phyloP scores from a whole-genome alignment of 495 filamentous ascomycete species.

The Thermothielavioides terrestris region DNA sequence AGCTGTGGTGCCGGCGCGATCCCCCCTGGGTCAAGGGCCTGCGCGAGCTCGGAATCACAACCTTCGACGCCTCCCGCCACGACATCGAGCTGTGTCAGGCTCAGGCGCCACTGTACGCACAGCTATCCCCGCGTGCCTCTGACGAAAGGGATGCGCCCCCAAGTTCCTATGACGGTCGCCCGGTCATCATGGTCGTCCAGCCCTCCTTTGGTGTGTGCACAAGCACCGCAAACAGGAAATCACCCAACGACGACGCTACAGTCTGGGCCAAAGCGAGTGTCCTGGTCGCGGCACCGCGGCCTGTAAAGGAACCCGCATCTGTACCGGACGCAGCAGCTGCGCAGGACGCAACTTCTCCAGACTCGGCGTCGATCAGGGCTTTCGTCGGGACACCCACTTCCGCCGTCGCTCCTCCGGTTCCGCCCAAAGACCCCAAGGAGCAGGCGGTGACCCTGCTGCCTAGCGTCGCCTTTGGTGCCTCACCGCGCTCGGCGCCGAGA shows the following conservation, averaged over 20 bases:
- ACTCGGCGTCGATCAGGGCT: neutral
- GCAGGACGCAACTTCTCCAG: neutral
- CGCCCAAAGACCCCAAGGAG: neutral
- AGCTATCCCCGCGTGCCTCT: neutral
- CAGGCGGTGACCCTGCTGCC: neutral
- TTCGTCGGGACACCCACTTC: neutral
- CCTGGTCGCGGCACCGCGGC: neutral
- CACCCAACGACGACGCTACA: neutral
- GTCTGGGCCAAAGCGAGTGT: constrained; percentile 7
- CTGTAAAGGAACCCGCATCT: neutral
- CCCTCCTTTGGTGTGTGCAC: constrained; percentile 1
- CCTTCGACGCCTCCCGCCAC: neutral
- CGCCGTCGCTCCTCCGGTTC: neutral
- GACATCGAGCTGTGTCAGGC: constrained; percentile 9
- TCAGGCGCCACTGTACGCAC: neutral
- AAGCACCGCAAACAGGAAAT: too few relatives aligned
- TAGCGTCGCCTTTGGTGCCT: neutral
- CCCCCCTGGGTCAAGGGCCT: neutral
- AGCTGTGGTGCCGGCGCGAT: constrained; percentile 10
- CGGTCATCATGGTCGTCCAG: constrained; percentile 10
- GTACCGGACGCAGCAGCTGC: neutral
- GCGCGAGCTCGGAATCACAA: neutral
- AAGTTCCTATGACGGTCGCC: constrained; percentile 1
- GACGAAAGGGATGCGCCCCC: neutral
- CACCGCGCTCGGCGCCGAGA: neutral